Conservation (phyloP, 192 early-diverging fungal species). For the Phlyctochytrium arcticum region DNA sequence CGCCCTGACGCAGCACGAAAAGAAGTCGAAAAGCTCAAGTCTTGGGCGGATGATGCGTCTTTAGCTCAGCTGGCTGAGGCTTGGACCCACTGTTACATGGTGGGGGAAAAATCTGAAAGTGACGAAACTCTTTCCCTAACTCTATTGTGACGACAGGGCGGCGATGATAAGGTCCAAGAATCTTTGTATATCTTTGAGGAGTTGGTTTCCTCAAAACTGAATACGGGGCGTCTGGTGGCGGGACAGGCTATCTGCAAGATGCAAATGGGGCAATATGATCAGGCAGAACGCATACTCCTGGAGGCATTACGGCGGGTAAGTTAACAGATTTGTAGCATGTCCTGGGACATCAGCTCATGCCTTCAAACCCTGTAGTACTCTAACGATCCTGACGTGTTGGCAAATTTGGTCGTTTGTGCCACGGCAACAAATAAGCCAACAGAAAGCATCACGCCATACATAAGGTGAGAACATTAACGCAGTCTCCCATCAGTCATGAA, state of each 20-base stretch:
- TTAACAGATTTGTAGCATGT: too few relatives aligned
- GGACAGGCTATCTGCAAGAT: slow-evolving; percentile 81
- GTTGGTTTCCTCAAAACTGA: slow-evolving; percentile 69
- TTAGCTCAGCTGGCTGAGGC: slow-evolving; percentile 89
- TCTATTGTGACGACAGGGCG: slow-evolving; percentile 47
- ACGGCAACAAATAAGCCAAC: slow-evolving; percentile 62
- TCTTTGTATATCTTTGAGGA: slow-evolving; percentile 94
- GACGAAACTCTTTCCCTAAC: neutral
- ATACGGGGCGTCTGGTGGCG: slow-evolving; percentile 70
- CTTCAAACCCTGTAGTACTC: slow-evolving; percentile 42
- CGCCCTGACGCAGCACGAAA: slow-evolving; percentile 82
- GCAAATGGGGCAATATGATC: slow-evolving; percentile 70
- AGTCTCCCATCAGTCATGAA: neutral
- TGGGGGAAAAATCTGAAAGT: too few relatives aligned
- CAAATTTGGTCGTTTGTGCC: slow-evolving; percentile 79
- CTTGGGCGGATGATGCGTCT: slow-evolving; percentile 95
- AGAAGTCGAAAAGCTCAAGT: slow-evolving; percentile 67
- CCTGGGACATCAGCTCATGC: neutral
- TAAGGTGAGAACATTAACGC: slow-evolving; percentile 47
- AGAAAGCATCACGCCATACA: slow-evolving; percentile 62
- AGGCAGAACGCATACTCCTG: slow-evolving; percentile 75
- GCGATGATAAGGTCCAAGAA: slow-evolving; percentile 73
- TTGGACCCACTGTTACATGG: slow-evolving; percentile 70
- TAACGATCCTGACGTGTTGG: slow-evolving; percentile 76
- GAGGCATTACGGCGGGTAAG: slow-evolving; percentile 64